phyloP scores from a whole-genome alignment of 164 flowering plant genomes.

The Annona cherimola region DNA sequence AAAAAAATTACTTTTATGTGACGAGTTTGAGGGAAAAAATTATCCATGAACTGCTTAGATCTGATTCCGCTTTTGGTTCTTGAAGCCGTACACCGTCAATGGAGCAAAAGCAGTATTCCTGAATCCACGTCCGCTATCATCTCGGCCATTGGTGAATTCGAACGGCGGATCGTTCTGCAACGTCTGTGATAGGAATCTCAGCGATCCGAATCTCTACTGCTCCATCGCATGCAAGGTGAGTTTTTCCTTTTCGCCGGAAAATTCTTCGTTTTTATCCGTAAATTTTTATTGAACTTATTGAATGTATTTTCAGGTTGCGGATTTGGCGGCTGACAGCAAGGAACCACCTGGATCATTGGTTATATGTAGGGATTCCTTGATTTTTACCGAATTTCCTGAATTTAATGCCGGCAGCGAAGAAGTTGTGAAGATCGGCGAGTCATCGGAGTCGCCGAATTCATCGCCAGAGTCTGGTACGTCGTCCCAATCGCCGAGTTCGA shows the following conservation, averaged over 20 bases:
- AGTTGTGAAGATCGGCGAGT: background rate
- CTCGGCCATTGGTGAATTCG: conserved; percentile 27
- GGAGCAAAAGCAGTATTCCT: conserved; percentile 62
- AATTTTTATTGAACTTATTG: background rate
- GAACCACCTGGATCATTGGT: background rate
- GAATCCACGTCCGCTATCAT: conserved; percentile 52
- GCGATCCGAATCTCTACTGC: conserved; percentile 59
- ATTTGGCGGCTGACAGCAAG: background rate
- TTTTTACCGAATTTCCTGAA: conserved; percentile 2
- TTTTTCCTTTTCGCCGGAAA: background rate
- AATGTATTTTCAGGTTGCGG: conserved; percentile 11
- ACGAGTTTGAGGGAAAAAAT: background rate
- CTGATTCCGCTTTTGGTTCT: background rate
- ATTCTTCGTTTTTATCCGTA: background rate
- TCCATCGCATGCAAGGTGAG: conserved; percentile 72
- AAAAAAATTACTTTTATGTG: background rate
- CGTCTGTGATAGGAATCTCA: conserved; percentile 52
- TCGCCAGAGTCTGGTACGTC: background rate
- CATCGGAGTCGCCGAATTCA: background rate
- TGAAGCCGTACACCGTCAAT: conserved; percentile 63
- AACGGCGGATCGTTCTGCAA: conserved; percentile 45
- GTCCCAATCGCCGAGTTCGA: background rate
- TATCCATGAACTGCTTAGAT: background rate
- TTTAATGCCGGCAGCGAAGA: background rate
- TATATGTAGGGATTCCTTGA: background rate